phyloP scores from a whole-genome alignment of 345 rosid genomes.

The Lumnitzera littorea region DNA sequence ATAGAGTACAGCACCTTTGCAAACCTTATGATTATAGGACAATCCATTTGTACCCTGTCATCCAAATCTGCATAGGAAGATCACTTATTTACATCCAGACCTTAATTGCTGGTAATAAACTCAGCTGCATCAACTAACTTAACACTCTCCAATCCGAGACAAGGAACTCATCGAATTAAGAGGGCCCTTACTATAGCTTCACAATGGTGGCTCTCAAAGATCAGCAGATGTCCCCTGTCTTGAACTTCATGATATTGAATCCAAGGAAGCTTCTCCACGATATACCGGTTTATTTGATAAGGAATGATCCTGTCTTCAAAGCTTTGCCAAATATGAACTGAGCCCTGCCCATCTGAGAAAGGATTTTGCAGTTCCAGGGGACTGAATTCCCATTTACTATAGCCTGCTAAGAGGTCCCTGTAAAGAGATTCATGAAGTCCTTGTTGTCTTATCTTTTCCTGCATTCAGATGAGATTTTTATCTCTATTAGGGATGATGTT shows the following conservation, averaged over 20 bases:
- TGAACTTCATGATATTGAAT: slow-evolving; percentile 61
- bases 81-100: too few species aligned
- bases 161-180: slow-evolving; percentile 20
- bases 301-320: slow-evolving; percentile 59
- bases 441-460: slow-evolving; percentile 64
- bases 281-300: slow-evolving; percentile 29
- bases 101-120: too few species aligned
- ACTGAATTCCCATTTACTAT: slow-evolving; percentile 74
- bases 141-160: too few species aligned
- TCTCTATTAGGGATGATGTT: too few species aligned
- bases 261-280: slow-evolving; percentile 64
- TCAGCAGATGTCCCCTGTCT: slow-evolving; percentile 51
- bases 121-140: too few species aligned
- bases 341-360: slow-evolving; percentile 41
- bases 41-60: too few species aligned
- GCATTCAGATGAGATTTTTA: background rate
- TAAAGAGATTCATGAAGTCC: slow-evolving; percentile 56
- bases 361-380: slow-evolving; percentile 59
- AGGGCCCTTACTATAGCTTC: slow-evolving; percentile 49
- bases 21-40: too few species aligned
- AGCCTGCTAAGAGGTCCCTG: slow-evolving; percentile 54
- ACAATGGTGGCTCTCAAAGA: slow-evolving; percentile 33
- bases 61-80: too few species aligned
- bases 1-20: too few species aligned
- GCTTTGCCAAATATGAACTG: slow-evolving; percentile 77